Evolutionary conservation across 2,329 filamentous ascomycete genomes (phyloP).

Genomic region (Neonectria punicea): DNA sequence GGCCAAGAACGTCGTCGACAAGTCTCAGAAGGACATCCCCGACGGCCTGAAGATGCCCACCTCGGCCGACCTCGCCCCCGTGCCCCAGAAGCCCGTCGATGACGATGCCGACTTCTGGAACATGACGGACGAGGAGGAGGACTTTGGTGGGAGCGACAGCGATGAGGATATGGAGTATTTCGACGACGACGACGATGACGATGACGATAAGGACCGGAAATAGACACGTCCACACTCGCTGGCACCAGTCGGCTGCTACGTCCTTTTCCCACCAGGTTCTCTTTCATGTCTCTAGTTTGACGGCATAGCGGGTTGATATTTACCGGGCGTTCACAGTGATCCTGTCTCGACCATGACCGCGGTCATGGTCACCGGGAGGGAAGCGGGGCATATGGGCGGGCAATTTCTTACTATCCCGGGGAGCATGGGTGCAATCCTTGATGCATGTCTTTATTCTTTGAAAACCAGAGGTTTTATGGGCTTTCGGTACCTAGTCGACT

Average conservation of each 20-base stretch:
- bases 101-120: conserved; percentile 87
- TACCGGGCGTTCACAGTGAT: conserved; percentile 37
- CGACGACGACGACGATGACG: conserved; percentile 67
- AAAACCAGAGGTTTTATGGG: conserved; percentile 19
- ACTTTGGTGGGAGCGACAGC: conserved; percentile 80
- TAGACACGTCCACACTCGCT: conserved; percentile 25
- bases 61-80: conserved; percentile 68
- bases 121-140: conserved; percentile 78
- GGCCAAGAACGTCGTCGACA: conserved; percentile 76
- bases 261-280: conserved; percentile 14
- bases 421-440: conserved; percentile 31
- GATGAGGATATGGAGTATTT: conserved; percentile 71
- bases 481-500: conserved; percentile 8
- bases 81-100: conserved; percentile 67
- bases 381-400: conserved; percentile 21
- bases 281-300: conserved; percentile 29
- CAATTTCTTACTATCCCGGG: conserved; percentile 28
- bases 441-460: conserved; percentile 30
- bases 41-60: conserved; percentile 85
- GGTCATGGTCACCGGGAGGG: conserved; percentile 28
- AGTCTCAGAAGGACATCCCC: conserved; percentile 83
- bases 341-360: conserved; percentile 28
- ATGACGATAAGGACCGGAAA: conserved; percentile 56
- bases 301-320: conserved; percentile 40
- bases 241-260: background rate